A percentile compares a stretch with the other conserved stretches of the same genome.
Evolutionary conservation across 2,329 filamentous ascomycete species (phyloP).

Genomic region (Pseudocercospora ulei): DNA sequence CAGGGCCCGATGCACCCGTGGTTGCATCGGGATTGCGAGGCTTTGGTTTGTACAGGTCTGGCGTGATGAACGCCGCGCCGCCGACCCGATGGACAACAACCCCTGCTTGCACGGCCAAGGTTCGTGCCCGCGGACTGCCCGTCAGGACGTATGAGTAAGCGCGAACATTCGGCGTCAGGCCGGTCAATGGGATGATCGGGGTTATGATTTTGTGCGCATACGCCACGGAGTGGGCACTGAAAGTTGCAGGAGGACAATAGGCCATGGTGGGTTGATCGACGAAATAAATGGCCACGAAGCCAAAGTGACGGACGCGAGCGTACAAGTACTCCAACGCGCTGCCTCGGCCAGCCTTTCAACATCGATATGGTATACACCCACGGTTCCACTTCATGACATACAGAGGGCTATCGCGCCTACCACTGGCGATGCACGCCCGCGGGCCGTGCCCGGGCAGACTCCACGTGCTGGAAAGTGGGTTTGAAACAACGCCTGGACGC

Average conservation of each 20-base stretch:
- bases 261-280: constrained; percentile 4
- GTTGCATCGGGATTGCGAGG: neutral
- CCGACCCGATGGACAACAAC: constrained; percentile 10
- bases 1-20: constrained; percentile 2
- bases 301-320: constrained; percentile 1
- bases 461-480: neutral
- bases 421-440: constrained; percentile 6
- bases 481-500: neutral
- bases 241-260: neutral
- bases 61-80: constrained; percentile 8
- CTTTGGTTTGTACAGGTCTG: constrained; percentile 10
- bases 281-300: neutral
- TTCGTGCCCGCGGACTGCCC: constrained; percentile 3
- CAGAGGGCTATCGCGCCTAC: neutral
- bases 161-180: constrained; percentile 1
- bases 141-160: neutral
- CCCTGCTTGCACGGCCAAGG: constrained; percentile 11
- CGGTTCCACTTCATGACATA: constrained; percentile 3
- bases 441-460: too few species aligned
- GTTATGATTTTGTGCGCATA: neutral
- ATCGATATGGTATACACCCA: neutral
- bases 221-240: neutral
- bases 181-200: neutral
- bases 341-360: constrained; percentile 6
- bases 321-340: constrained; percentile 4